phyloP scores from a whole-genome alignment of 805 yeast genomes.

The Hanseniaspora pseudoguilliermondii region DNA sequence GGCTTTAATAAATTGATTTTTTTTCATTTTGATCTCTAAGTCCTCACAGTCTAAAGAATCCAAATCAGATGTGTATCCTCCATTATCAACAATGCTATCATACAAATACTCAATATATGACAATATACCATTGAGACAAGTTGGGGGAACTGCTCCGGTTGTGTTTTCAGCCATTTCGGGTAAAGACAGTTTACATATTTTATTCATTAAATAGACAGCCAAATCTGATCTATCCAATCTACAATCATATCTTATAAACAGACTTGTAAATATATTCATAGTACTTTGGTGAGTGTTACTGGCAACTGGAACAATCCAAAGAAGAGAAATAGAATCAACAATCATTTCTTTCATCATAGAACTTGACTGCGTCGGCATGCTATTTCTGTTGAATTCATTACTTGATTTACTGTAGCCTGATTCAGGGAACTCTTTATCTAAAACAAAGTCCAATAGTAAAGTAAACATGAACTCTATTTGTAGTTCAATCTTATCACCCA shows the following conservation, averaged over 20 bases:
- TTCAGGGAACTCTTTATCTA: constrained; percentile 11
- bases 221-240: constrained; percentile 77
- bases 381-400: constrained; percentile 14
- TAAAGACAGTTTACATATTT: constrained; percentile 62
- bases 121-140: constrained; percentile 78
- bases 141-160: constrained; percentile 81
- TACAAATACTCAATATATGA: constrained; percentile 53
- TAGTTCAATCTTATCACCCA: constrained; percentile 53
- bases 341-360: constrained; percentile 60
- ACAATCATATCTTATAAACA: constrained; percentile 80
- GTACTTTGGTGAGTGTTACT: constrained; percentile 28
- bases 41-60: constrained; percentile 18
- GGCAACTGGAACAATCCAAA: constrained; percentile 66
- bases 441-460: constrained; percentile 47
- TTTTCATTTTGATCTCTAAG: constrained; percentile 30
- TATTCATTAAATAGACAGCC: constrained; percentile 50
- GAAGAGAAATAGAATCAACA: constrained; percentile 67
- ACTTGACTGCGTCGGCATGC: constrained; percentile 15
- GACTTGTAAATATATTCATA: constrained; percentile 38
- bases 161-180: constrained; percentile 75
- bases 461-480: constrained; percentile 68
- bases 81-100: constrained; percentile 29
- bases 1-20: constrained; percentile 65
- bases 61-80: background rate
- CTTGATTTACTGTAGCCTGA: constrained; percentile 11